Evolutionary conservation across 1,284 basidiomycete genomes (phyloP).

Genomic region (Athelia sp.): DNA sequence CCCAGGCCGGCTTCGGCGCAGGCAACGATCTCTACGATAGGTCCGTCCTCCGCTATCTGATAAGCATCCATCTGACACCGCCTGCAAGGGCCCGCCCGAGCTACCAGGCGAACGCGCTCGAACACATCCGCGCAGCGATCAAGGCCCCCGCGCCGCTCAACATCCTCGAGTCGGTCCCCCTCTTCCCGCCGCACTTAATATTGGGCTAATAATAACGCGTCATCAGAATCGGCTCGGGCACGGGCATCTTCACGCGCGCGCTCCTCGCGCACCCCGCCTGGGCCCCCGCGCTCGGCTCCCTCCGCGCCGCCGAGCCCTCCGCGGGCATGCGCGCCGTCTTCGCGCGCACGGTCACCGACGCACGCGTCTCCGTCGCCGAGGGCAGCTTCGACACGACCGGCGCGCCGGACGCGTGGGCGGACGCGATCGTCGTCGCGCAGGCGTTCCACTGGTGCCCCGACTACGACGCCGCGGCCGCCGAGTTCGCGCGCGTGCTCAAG

Average conservation of each 20-base stretch:
- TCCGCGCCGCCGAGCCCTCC: constrained; percentile 70
- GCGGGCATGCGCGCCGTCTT: constrained; percentile 68
- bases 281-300: constrained; percentile 38
- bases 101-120: constrained; percentile 55
- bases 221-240: constrained; percentile 63
- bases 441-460: constrained; percentile 84
- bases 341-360: constrained; percentile 42
- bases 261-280: constrained; percentile 59
- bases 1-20: constrained; percentile 59
- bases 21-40: constrained; percentile 75
- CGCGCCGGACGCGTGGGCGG: constrained; percentile 63
- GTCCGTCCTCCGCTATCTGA: constrained; percentile 24
- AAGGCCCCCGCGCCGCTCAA: constrained; percentile 40
- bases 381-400: constrained; percentile 64
- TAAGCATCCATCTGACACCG: no score
- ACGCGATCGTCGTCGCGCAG: constrained; percentile 72
- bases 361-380: constrained; percentile 43
- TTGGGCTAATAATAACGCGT: no score
- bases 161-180: constrained; percentile 60
- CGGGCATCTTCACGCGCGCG: constrained; percentile 77
- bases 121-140: constrained; percentile 48
- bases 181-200: no score
- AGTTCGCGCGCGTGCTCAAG: constrained; percentile 70
- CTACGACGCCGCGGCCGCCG: constrained; percentile 54
- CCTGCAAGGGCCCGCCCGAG: constrained; percentile 67